Percentiles rank a stretch among this genome's conserved stretches.
phyloP scores from a whole-genome alignment of 2,329 filamentous ascomycete species.

The Aspergillus ruber region DNA sequence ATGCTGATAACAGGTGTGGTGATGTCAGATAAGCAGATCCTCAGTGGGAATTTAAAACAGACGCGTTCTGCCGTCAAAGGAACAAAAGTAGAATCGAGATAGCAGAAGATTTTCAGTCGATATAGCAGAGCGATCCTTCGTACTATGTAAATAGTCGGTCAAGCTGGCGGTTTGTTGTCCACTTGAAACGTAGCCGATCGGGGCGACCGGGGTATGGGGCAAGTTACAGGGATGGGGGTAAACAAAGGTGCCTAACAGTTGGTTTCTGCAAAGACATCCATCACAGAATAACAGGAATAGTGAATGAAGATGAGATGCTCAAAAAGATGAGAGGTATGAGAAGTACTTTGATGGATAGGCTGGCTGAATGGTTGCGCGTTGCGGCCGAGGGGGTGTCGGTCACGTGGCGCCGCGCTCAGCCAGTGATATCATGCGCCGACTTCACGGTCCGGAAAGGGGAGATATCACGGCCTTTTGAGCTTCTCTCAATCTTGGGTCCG shows the following conservation, averaged over 20 bases:
- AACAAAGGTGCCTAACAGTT: constrained; percentile 6
- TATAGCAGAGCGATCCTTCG: too few relatives aligned
- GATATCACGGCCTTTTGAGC: constrained; percentile 1
- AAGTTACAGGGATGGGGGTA: constrained; percentile 6
- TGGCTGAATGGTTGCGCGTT: constrained; percentile 13
- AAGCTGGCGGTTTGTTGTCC: constrained; percentile 13
- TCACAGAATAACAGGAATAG: constrained; percentile 6
- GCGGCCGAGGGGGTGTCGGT: constrained; percentile 19
- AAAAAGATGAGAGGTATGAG: constrained; percentile 7
- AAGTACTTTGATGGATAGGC: constrained; percentile 7
- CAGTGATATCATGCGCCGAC: constrained; percentile 36
- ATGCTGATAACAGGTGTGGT: constrained; percentile 1
- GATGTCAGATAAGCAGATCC: constrained; percentile 1
- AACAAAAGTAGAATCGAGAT: too few relatives aligned
- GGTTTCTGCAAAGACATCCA: constrained; percentile 10
- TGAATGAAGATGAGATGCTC: constrained; percentile 7
- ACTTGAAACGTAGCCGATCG: constrained; percentile 29
- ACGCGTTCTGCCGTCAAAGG: too few relatives aligned
- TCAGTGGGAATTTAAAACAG: too few relatives aligned
- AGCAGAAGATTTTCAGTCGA: too few relatives aligned
- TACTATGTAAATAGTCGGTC: neutral
- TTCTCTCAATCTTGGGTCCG: neutral
- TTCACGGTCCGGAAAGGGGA: constrained; percentile 27
- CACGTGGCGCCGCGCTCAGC: constrained; percentile 30
- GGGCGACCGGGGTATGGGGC: constrained; percentile 31